Conservation (phyloP, 2,329 filamentous ascomycete species). For the Fusarium torreyae region DNA sequence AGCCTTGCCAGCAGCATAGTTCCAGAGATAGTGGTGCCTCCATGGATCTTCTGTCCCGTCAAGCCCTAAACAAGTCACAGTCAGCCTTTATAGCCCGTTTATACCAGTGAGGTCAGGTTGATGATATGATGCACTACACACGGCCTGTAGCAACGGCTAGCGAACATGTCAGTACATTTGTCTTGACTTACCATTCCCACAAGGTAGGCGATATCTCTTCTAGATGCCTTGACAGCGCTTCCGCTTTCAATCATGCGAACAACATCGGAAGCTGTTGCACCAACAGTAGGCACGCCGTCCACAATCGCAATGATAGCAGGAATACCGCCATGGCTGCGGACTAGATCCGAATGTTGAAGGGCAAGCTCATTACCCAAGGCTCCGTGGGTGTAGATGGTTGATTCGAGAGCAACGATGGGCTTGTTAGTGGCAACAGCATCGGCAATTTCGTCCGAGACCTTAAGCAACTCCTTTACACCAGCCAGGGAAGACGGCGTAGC, state of each 20-base stretch:
- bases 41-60: slow-evolving; percentile 76
- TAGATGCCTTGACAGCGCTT: slow-evolving; percentile 85
- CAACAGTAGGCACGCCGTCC: slow-evolving; percentile 85
- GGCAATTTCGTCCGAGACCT: slow-evolving; percentile 85
- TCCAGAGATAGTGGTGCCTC: slow-evolving; percentile 92
- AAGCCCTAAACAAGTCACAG: slow-evolving; percentile 35
- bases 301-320: slow-evolving; percentile 94
- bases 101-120: background rate
- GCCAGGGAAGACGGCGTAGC: slow-evolving; percentile 41
- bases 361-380: slow-evolving; percentile 80
- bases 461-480: slow-evolving; percentile 66
- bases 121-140: background rate
- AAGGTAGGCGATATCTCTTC: slow-evolving; percentile 87
- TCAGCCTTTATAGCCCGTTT: slow-evolving; percentile 21
- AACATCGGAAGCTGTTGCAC: slow-evolving; percentile 80
- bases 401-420: slow-evolving; percentile 93
- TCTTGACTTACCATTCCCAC: slow-evolving; percentile 75
- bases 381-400: slow-evolving; percentile 97
- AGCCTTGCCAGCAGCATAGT: slow-evolving; percentile 92
- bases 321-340: slow-evolving; percentile 84
- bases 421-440: slow-evolving; percentile 81
- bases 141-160: background rate
- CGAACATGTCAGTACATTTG: background rate
- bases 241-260: slow-evolving; percentile 77
- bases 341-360: slow-evolving; percentile 86